A percentile compares a stretch with the other conserved stretches of the same genome.
phyloP scores from a whole-genome alignment of 129 eudicot species.

The Flaveria robusta region DNA sequence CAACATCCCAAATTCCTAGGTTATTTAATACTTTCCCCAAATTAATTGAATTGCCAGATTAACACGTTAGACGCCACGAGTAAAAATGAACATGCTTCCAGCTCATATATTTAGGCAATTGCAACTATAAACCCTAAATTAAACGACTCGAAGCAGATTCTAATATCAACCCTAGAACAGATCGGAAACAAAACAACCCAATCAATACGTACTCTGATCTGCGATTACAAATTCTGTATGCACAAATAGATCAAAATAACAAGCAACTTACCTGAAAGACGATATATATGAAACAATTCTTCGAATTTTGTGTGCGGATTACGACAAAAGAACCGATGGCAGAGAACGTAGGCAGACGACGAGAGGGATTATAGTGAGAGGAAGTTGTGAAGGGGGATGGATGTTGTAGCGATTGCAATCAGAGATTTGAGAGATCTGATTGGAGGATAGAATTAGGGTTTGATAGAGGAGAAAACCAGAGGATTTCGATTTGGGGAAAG shows the following conservation, averaged over 20 bases:
- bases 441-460: constrained; percentile 34
- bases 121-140: not conserved
- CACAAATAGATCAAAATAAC: not conserved
- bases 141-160: not conserved
- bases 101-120: not conserved
- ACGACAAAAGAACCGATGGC: constrained; percentile 16
- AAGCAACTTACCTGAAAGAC: constrained; percentile 16
- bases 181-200: constrained; percentile 23
- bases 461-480: not conserved
- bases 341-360: constrained; percentile 23
- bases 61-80: not conserved
- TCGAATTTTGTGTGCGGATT: not conserved
- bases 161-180: not conserved
- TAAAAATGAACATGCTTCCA: not conserved
- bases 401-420: constrained; percentile 1
- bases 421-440: constrained; percentile 22
- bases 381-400: not conserved
- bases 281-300: not conserved
- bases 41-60: not conserved
- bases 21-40: not conserved
- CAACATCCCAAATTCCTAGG: too few relatives aligned
- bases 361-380: constrained; percentile 7
- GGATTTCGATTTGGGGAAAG: constrained; percentile 24
- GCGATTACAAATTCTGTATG: constrained; percentile 4
- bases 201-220: not conserved